Evolutionary conservation across 306 rosid species (phyloP).

Genomic region (Gillenia trifoliata): DNA sequence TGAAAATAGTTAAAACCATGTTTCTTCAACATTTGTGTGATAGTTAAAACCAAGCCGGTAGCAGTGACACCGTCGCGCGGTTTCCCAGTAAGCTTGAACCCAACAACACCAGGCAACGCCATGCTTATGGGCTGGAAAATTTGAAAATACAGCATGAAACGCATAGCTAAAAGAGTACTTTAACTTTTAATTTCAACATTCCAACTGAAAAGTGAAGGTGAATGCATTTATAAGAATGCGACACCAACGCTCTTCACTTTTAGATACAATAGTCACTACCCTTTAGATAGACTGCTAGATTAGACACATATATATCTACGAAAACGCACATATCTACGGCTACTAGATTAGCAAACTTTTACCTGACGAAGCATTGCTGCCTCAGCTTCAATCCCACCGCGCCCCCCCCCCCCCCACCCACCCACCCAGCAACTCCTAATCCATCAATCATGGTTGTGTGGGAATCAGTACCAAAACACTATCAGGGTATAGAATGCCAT

Average conservation of each 20-base stretch:
- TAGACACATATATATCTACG: background rate
- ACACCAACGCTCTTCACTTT: no score
- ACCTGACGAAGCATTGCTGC: background rate
- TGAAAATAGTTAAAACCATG: no score
- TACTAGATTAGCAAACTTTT: background rate
- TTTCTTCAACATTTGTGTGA: constrained; percentile 20
- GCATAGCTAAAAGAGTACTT: background rate
- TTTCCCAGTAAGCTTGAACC: background rate
- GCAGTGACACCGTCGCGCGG: background rate
- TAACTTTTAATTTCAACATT: background rate
- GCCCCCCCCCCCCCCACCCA: no score
- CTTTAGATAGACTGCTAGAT: background rate
- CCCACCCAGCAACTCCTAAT: constrained; percentile 13
- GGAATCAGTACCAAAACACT: constrained; percentile 17
- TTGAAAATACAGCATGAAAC: background rate
- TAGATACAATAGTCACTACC: no score
- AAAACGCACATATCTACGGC: no score
- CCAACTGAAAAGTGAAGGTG: background rate
- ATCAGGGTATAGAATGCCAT: background rate
- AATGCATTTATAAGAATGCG: no score
- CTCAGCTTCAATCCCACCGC: background rate
- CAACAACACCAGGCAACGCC: background rate
- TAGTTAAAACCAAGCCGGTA: no score
- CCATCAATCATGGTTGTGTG: constrained; percentile 17
- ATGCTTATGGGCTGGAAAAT: background rate